These are phyloP conservation scores for Dorcoceras hygrometricum DNA, from an alignment of 257 asterid species.

Conservation along the genomic window DNA sequence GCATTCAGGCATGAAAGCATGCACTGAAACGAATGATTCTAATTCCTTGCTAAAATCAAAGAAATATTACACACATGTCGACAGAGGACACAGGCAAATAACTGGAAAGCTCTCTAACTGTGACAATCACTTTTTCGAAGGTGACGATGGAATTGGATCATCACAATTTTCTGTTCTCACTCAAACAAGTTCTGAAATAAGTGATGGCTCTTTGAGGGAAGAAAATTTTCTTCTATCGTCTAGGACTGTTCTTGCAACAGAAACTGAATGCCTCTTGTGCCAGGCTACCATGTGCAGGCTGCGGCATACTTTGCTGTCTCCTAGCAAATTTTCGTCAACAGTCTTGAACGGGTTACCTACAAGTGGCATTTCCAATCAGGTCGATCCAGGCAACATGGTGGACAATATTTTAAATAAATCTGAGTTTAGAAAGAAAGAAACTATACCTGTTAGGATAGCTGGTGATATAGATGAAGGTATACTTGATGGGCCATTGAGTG, in stretches of 20 bases:
- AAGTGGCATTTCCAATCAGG: conserved; percentile 47
- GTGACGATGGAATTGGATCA: conserved; percentile 42
- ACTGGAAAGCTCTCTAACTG: conserved; percentile 37
- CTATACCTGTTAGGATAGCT: conserved; percentile 79
- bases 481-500: conserved; percentile 68
- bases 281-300: conserved; percentile 95
- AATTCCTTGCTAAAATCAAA: conserved; percentile 46
- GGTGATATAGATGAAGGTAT: conserved; percentile 89
- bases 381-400: conserved; percentile 59
- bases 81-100: conserved; percentile 47
- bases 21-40: conserved; percentile 44
- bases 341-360: conserved; percentile 63
- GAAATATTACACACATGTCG: conserved; percentile 67
- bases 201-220: conserved; percentile 47
- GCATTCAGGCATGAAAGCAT: conserved; percentile 45
- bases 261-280: conserved; percentile 78
- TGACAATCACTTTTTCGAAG: conserved; percentile 38
- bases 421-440: conserved; percentile 84
- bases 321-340: conserved; percentile 44
- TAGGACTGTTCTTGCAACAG: conserved; percentile 79
- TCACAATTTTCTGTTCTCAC: conserved; percentile 48
- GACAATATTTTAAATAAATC: conserved; percentile 61
- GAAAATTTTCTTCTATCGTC: conserved; percentile 54
- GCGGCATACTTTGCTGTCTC: conserved; percentile 67
- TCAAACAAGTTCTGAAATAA: conserved; percentile 46